Evolutionary conservation across 257 asterid genomes (phyloP), one percentile per base, ranked within the genome.

Genomic region (Nicotiana knightiana): DNA sequence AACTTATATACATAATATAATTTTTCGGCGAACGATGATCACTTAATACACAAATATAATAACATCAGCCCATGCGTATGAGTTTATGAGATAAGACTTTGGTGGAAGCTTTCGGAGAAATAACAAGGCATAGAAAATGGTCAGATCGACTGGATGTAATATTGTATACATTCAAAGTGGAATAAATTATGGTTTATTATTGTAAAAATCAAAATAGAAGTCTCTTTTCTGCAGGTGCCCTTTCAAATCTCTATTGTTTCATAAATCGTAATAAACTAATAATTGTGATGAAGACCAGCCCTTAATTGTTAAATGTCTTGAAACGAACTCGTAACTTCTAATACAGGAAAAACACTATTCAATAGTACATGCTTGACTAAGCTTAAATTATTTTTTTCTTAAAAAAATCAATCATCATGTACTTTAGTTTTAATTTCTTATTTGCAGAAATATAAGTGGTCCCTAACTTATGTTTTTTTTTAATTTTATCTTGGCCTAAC

Each of bases 371-470:
- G 80, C 64, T 75, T 75, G 46, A 75, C 64, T 9, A 51, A 28
- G 80, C 43, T 75, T 28, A 51, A 8, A 75, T 21, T 51, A 24
- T 15, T 51, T 2, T 24, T 26, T 73, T 51, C 30, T 75, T 48
- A 51, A 75, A 73, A 75, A 73, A 26, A 58, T 28, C 64, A 75
- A 75, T 73, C 28, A 75, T 75, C 63, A 51, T 51, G 80, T 28
- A 75, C 80, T 75, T 48, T 51, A 75, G 80, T 51, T 64, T 75
- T 51, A 75, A 75, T 51, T 51, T 51, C 57, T 75, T 15, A 75
- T 75, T 75, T 28, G 64, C 64, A 48, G 63, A 51, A 26, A 51
- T 51, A 28, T 7, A 51, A 75, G 80, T 48, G 63, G 63, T 75
- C 30, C 79, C 80, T 8, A 51, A 39, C 28, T 24, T 73, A 21